phyloP scores from a whole-genome alignment of 2,329 filamentous ascomycete genomes.

The Pseudopyrenochaeta lycopersici region DNA sequence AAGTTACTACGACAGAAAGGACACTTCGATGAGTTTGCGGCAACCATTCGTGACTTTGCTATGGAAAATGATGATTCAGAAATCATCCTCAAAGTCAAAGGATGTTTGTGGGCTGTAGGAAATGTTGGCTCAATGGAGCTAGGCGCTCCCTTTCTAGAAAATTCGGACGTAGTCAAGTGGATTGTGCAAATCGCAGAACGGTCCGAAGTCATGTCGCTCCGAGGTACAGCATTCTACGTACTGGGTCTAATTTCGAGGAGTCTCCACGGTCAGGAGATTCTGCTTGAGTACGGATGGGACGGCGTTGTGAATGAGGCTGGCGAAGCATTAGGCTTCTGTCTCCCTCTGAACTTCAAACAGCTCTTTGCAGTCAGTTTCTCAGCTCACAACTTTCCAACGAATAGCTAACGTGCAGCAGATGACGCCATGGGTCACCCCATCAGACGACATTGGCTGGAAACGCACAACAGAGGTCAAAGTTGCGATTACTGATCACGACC shows the following conservation, averaged over 20 bases:
- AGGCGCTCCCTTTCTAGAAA: constrained; percentile 91
- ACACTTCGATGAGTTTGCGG: constrained; percentile 92
- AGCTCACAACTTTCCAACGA: background rate
- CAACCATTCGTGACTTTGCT: constrained; percentile 86
- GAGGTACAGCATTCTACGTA: constrained; percentile 96
- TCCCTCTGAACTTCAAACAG: constrained; percentile 79
- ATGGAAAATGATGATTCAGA: constrained; percentile 87
- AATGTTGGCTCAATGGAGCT: constrained; percentile 99
- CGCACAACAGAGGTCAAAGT: constrained; percentile 58
- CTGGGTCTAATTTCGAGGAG: constrained; percentile 92
- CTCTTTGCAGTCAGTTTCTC: constrained; percentile 72
- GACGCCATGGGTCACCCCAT: constrained; percentile 46
- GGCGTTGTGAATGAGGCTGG: constrained; percentile 86
- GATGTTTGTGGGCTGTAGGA: constrained; percentile 95
- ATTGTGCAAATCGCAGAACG: constrained; percentile 89
- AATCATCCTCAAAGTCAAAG: constrained; percentile 91
- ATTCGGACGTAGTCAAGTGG: constrained; percentile 84
- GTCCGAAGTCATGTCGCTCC: constrained; percentile 88
- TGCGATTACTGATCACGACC: constrained; percentile 69
- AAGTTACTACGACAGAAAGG: constrained; percentile 89
- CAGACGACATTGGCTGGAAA: constrained; percentile 42
- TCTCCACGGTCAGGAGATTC: constrained; percentile 88
- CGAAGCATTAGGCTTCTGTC: constrained; percentile 84
- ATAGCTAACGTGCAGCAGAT: constrained; percentile 42
- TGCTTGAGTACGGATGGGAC: constrained; percentile 92